These are phyloP conservation scores for Fusarium pseudocircinatum DNA, from an alignment of 2,329 filamentous ascomycete genomes.

Conservation along the genomic window DNA sequence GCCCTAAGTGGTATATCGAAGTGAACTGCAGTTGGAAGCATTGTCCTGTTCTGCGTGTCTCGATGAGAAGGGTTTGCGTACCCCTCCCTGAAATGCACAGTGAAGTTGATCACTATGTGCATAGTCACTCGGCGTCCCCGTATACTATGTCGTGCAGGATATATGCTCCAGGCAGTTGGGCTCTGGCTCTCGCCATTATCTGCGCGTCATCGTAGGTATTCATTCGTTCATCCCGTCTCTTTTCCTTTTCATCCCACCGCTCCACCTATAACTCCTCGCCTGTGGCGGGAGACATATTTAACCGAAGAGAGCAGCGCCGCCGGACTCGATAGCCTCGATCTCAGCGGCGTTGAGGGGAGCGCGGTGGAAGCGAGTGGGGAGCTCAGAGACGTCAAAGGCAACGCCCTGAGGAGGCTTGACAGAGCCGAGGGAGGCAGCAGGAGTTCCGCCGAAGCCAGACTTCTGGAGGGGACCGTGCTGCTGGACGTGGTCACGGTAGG, in stretches of 20 bases:
- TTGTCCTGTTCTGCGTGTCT: slow-evolving; percentile 1
- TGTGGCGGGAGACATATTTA: slow-evolving; percentile 44
- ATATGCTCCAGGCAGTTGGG: slow-evolving; percentile 30
- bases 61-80: slow-evolving; percentile 14
- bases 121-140: slow-evolving; percentile 32
- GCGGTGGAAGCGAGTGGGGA: slow-evolving; percentile 85
- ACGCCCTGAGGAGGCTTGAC: slow-evolving; percentile 76
- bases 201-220: slow-evolving; percentile 29
- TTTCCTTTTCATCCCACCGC: slow-evolving; percentile 19
- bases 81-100: slow-evolving; percentile 19
- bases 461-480: slow-evolving; percentile 80
- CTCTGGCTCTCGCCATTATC: slow-evolving; percentile 25
- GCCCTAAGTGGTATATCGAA: slow-evolving; percentile 26
- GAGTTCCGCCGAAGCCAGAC: slow-evolving; percentile 66
- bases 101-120: slow-evolving; percentile 16
- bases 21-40: slow-evolving; percentile 6
- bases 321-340: slow-evolving; percentile 96
- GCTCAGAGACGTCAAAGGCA: slow-evolving; percentile 89
- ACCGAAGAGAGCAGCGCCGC: slow-evolving; percentile 73
- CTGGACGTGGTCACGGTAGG: slow-evolving; percentile 80
- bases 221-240: slow-evolving; percentile 34
- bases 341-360: slow-evolving; percentile 78
- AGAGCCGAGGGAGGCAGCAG: slow-evolving; percentile 77
- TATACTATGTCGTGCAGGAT: slow-evolving; percentile 27
- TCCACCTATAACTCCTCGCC: slow-evolving; percentile 37